Conservation (phyloP, 495 filamentous ascomycete species). For the Filosporella fistucella region DNA sequence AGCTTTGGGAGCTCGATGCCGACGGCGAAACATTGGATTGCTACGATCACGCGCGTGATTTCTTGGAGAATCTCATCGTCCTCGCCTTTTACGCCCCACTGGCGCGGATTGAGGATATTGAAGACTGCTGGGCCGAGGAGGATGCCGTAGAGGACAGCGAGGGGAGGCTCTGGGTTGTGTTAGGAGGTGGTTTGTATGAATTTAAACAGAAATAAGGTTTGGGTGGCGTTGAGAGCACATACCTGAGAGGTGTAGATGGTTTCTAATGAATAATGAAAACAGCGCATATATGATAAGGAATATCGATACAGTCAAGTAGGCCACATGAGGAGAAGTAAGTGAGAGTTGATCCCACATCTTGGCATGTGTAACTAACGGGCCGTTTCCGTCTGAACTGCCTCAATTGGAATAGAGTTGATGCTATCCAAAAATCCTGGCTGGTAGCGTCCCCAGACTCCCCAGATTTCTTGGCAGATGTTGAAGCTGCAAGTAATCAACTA, state of each 20-base stretch:
- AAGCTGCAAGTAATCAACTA: too few relatives aligned
- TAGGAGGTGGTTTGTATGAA: background rate
- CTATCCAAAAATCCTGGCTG: too few relatives aligned
- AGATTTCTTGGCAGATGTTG: too few relatives aligned
- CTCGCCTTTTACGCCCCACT: constrained; percentile 39
- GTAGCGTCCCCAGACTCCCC: too few relatives aligned
- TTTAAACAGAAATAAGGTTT: too few relatives aligned
- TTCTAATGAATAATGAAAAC: constrained; percentile 43
- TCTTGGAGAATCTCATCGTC: constrained; percentile 41
- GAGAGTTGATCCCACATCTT: constrained; percentile 39
- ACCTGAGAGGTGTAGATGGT: constrained; percentile 41
- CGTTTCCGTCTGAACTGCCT: too few relatives aligned
- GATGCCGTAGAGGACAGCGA: constrained; percentile 43
- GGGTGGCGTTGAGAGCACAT: background rate
- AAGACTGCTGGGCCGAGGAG: constrained; percentile 34
- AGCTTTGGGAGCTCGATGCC: constrained; percentile 42
- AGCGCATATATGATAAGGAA: constrained; percentile 45
- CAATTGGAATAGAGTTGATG: too few relatives aligned
- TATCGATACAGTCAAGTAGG: constrained; percentile 37
- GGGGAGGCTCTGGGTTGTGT: constrained; percentile 35
- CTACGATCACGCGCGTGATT: constrained; percentile 38
- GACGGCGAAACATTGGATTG: constrained; percentile 43
- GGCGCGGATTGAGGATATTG: constrained; percentile 29
- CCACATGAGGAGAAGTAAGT: constrained; percentile 37
- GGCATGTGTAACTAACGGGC: too few relatives aligned